phyloP scores from a whole-genome alignment of 176 grass and related monocot species.

The Ensete ventricosum region DNA sequence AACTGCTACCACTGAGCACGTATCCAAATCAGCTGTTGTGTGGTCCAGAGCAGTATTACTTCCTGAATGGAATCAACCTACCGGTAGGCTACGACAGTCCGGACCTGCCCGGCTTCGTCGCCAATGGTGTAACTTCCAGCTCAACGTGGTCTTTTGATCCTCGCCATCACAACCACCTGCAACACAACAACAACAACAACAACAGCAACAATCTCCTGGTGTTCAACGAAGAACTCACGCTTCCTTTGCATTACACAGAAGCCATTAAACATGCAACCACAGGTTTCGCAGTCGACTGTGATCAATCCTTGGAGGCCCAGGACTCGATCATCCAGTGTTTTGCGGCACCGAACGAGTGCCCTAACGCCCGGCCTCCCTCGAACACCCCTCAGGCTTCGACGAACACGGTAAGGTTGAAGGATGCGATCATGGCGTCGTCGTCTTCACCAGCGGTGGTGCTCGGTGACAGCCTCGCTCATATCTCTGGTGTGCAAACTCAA shows the following conservation, averaged over 20 bases:
- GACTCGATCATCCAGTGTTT: conserved; percentile 10
- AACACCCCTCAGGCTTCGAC: too few relatives aligned
- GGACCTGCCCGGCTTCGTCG: not conserved
- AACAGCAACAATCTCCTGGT: conserved; percentile 21
- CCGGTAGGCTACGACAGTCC: conserved; percentile 15
- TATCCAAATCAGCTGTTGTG: conserved; percentile 8
- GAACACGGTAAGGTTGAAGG: conserved; percentile 53
- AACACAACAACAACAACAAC: conserved; percentile 11
- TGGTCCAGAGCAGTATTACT: conserved; percentile 43
- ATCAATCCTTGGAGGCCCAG: not conserved
- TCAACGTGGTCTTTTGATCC: not conserved
- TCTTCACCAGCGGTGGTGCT: conserved; percentile 40
- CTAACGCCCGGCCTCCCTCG: too few relatives aligned
- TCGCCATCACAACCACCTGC: conserved; percentile 2
- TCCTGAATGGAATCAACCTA: conserved; percentile 37
- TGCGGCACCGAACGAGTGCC: conserved; percentile 12
- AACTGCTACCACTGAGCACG: not conserved
- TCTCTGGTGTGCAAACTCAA: conserved; percentile 32
- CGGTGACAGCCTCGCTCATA: conserved; percentile 32
- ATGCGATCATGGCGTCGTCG: conserved; percentile 60
- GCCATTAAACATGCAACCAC: too few relatives aligned
- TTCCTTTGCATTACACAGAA: not conserved
- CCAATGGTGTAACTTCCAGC: not conserved
- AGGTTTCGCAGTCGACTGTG: too few relatives aligned
- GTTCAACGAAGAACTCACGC: conserved; percentile 18